These are phyloP conservation scores for Podila horticola DNA, from an alignment of 192 early-diverging fungal genomes.

Conservation along the genomic window DNA sequence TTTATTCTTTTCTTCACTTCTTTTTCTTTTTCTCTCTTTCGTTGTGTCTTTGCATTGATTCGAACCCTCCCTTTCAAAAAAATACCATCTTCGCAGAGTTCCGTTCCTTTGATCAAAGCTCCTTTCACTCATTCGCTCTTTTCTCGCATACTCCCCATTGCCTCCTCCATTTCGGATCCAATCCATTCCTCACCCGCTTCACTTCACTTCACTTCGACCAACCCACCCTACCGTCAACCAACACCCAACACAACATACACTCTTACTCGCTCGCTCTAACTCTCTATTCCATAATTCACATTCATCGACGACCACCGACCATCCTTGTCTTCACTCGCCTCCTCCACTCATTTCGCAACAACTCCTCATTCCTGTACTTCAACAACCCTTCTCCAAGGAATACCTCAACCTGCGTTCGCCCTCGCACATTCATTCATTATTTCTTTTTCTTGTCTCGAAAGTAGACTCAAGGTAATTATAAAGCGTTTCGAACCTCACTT, in stretches of 20 bases:
- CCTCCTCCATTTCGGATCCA: not conserved
- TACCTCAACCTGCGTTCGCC: too few relatives aligned
- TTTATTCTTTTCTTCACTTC: not conserved
- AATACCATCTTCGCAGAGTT: not conserved
- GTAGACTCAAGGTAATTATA: too few relatives aligned
- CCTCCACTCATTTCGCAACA: not conserved
- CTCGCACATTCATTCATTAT: too few relatives aligned
- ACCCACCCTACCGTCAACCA: not conserved
- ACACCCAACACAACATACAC: not conserved
- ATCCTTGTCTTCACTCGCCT: not conserved
- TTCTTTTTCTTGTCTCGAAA: too few relatives aligned
- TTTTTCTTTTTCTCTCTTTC: not conserved
- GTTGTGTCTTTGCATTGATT: conserved; percentile 5
- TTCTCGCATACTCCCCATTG: not conserved
- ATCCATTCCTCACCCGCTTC: not conserved
- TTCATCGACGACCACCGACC: not conserved
- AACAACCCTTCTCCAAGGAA: not conserved
- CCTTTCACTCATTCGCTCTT: not conserved
- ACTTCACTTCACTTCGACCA: too few relatives aligned
- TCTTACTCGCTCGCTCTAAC: not conserved
- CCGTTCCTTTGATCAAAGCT: not conserved
- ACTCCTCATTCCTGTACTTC: not conserved
- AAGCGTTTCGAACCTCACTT: too few relatives aligned
- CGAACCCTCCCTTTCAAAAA: conserved; percentile 1
- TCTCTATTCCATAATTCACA: not conserved